Conservation (phyloP, 495 filamentous ascomycete species). For the Tuber indicum region DNA sequence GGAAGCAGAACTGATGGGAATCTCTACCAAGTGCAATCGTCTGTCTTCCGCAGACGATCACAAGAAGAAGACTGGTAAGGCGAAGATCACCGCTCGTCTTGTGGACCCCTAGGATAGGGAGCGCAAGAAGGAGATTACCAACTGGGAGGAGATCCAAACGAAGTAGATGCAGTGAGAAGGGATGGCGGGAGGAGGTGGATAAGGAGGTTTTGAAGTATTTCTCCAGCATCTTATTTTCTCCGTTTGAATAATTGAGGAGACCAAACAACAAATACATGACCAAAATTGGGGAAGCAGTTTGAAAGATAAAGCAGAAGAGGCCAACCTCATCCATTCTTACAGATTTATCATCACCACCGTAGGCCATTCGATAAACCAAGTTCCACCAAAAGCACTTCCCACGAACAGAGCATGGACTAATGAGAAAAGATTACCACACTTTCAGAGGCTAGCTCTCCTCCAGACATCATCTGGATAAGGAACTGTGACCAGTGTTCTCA, state of each 20-base stretch:
- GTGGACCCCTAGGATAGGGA: constrained; percentile 39
- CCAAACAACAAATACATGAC: background rate
- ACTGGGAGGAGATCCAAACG: constrained; percentile 38
- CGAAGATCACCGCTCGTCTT: constrained; percentile 40
- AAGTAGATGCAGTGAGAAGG: constrained; percentile 37
- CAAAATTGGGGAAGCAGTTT: background rate
- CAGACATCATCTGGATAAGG: background rate
- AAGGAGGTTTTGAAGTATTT: constrained; percentile 41
- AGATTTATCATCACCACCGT: background rate
- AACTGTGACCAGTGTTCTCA: no score
- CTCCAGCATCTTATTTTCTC: constrained; percentile 40
- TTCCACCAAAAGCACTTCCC: background rate
- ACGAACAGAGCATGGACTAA: background rate
- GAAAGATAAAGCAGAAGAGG: background rate
- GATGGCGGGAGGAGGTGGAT: constrained; percentile 41
- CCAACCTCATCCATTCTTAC: background rate
- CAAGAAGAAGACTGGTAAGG: constrained; percentile 41
- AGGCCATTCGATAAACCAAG: background rate
- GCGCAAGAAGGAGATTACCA: constrained; percentile 38
- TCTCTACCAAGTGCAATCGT: constrained; percentile 39
- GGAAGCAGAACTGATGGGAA: constrained; percentile 40
- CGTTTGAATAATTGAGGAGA: constrained; percentile 32
- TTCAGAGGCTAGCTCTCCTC: background rate
- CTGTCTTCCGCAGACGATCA: constrained; percentile 40
- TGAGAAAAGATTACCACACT: background rate